Conservation (phyloP, 176 grass and related monocot species). For the Eragrostis nindensis region DNA sequence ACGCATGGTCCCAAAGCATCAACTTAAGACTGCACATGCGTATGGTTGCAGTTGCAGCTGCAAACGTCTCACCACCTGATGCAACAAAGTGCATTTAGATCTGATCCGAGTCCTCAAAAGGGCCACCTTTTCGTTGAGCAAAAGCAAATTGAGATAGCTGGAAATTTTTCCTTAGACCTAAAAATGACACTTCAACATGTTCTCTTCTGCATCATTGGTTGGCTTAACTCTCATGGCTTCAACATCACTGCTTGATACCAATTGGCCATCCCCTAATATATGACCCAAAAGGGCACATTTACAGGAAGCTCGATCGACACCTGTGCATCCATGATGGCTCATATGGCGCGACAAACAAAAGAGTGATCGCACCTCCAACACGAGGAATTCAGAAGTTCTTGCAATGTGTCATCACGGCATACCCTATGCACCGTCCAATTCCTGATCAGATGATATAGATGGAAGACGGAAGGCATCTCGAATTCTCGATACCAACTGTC, state of each 20-base stretch:
- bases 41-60: background rate
- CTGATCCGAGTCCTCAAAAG: constrained; percentile 35
- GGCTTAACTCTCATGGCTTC: background rate
- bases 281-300: background rate
- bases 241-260: constrained; percentile 17
- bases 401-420: background rate
- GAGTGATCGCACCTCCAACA: background rate
- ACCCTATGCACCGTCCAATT: background rate
- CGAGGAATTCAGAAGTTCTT: background rate
- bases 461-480: background rate
- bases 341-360: background rate
- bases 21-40: background rate
- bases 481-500: too few relatives aligned
- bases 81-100: constrained; percentile 32
- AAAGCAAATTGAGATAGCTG: constrained; percentile 35
- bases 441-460: background rate
- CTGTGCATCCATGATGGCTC: background rate
- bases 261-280: background rate
- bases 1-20: constrained; percentile 1
- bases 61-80: constrained; percentile 6
- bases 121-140: background rate
- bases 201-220: constrained; percentile 25
- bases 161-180: constrained; percentile 33
- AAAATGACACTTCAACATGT: constrained; percentile 43
- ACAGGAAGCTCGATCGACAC: background rate